A percentile compares a stretch with the other conserved stretches of the same genome.
Conservation (phyloP, 2,329 filamentous ascomycete genomes). For the Zasmidium cellare region DNA sequence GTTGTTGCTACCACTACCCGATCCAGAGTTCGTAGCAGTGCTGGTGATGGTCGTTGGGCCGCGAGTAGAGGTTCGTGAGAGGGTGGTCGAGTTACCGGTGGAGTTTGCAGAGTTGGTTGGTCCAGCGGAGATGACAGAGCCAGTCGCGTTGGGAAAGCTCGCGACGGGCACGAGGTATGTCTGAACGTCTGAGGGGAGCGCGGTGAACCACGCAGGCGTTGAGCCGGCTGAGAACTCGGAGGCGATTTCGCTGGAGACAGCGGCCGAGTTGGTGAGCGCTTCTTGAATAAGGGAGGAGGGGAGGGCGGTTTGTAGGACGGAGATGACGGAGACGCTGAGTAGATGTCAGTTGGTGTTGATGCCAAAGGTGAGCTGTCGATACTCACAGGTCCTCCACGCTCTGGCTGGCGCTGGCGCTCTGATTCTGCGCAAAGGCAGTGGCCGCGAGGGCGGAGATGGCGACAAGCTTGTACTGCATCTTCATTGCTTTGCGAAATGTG, state of each 20-base stretch:
- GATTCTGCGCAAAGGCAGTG: slow-evolving; percentile 23
- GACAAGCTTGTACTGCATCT: slow-evolving; percentile 30
- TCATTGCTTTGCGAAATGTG: background rate
- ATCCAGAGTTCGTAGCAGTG: background rate
- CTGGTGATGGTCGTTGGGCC: slow-evolving; percentile 4
- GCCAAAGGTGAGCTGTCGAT: background rate
- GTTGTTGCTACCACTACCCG: background rate
- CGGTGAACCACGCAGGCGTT: slow-evolving; percentile 47
- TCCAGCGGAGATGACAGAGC: slow-evolving; percentile 10
- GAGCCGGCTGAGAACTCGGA: slow-evolving; percentile 45
- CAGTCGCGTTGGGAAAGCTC: slow-evolving; percentile 22
- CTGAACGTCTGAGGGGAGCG: slow-evolving; percentile 47
- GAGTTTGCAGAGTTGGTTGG: slow-evolving; percentile 6
- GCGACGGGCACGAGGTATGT: slow-evolving; percentile 39
- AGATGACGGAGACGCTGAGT: slow-evolving; percentile 39
- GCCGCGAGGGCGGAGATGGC: slow-evolving; percentile 26
- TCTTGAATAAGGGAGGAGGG: slow-evolving; percentile 41
- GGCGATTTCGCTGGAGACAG: slow-evolving; percentile 42
- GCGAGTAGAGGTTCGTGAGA: background rate
- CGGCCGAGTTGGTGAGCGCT: slow-evolving; percentile 44
- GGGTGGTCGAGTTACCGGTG: slow-evolving; percentile 3
- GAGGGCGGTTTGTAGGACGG: slow-evolving; percentile 47
- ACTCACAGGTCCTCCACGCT: slow-evolving; percentile 11
- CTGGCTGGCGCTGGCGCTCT: too few species aligned
- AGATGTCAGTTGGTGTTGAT: slow-evolving; percentile 18